Percentiles rank a stretch among this genome's conserved stretches.
Conservation (phyloP, 306 rosid species). For the Abrus pulchellus region DNA sequence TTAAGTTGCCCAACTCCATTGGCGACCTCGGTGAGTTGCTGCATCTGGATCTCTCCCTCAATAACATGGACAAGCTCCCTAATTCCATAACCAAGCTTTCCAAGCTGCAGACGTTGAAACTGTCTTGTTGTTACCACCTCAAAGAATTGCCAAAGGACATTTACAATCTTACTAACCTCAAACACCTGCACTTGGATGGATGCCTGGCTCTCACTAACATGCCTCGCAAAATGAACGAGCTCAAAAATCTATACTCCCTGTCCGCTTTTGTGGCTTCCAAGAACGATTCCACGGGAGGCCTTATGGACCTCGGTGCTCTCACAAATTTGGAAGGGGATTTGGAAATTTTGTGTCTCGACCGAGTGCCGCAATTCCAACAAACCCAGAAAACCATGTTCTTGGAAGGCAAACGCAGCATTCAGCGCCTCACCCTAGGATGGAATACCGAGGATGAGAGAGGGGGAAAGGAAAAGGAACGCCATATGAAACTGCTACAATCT, state of each 20-base stretch:
- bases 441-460: neutral
- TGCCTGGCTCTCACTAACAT: neutral
- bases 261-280: conserved; percentile 19
- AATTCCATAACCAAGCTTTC: conserved; percentile 21
- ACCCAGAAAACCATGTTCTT: neutral
- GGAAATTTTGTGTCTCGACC: conserved; percentile 12
- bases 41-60: conserved; percentile 33
- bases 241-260: conserved; percentile 20
- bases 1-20: neutral
- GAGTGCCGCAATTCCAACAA: neutral
- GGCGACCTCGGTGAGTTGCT: neutral
- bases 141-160: conserved; percentile 35
- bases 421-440: conserved; percentile 12
- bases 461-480: neutral
- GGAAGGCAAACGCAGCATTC: neutral
- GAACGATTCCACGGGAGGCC: neutral
- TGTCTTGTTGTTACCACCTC: neutral
- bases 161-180: neutral
- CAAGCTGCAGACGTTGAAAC: conserved; percentile 26
- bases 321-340: neutral
- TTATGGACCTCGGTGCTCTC: neutral
- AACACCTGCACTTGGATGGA: conserved; percentile 29
- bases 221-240: neutral
- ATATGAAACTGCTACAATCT: neutral
- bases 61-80: conserved; percentile 19